phyloP scores from a whole-genome alignment of 306 rosid genomes.

The Urtica urens region DNA sequence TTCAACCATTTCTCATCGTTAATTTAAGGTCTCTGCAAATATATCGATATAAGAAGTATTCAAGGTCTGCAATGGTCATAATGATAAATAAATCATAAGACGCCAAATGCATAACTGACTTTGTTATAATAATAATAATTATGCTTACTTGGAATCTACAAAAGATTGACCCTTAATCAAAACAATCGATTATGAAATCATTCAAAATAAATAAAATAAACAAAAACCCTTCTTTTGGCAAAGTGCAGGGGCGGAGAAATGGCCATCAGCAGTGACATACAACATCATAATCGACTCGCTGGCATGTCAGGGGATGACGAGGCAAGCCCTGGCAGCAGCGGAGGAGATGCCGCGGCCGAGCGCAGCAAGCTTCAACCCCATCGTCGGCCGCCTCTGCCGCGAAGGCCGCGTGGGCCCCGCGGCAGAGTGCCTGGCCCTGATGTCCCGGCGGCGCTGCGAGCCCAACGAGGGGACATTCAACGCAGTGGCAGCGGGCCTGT shows the following conservation, averaged over 20 bases:
- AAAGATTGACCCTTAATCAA: no score
- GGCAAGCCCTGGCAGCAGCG: constrained; percentile 66
- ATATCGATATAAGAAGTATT: no score
- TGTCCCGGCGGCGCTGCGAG: constrained; percentile 40
- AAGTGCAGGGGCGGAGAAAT: constrained; percentile 31
- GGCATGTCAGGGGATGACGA: constrained; percentile 53
- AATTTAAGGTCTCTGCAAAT: no score
- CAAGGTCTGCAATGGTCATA: no score
- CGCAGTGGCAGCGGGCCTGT: constrained; percentile 68
- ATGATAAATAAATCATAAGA: no score
- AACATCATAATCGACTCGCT: constrained; percentile 73
- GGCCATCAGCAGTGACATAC: constrained; percentile 66
- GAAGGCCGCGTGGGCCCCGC: constrained; percentile 62
- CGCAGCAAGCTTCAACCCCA: constrained; percentile 80
- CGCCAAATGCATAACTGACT: no score
- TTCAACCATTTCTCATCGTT: no score
- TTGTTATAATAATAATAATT: no score
- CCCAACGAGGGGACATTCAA: constrained; percentile 75
- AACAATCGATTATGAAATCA: no score
- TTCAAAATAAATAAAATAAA: no score
- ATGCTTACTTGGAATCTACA: no score
- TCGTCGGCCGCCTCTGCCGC: constrained; percentile 51
- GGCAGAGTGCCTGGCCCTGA: constrained; percentile 55
- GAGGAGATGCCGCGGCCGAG: constrained; percentile 67
- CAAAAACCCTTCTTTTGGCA: no score